Evolutionary conservation across 352 stramenopile genomes (phyloP).

Genomic region (Thalassiosira tumida): DNA sequence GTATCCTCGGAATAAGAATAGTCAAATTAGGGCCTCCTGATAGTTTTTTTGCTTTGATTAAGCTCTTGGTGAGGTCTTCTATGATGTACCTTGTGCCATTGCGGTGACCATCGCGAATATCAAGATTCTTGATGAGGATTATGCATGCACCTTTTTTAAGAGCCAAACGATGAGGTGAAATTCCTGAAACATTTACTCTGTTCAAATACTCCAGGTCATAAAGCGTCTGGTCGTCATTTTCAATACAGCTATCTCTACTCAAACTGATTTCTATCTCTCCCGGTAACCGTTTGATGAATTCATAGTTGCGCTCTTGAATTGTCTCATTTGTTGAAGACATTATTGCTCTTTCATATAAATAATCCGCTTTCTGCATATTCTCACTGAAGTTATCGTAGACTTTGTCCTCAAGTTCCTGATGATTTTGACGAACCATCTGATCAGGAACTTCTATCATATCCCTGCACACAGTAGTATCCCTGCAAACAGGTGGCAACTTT

Average conservation of each 20-base stretch:
- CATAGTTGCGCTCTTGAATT: constrained; percentile 37
- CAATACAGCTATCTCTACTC: constrained; percentile 27
- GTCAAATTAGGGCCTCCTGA: not conserved
- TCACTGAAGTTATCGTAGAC: constrained; percentile 37
- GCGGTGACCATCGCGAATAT: not conserved
- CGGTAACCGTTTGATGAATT: constrained; percentile 36
- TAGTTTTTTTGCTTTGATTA: constrained; percentile 26
- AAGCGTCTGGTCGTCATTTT: constrained; percentile 20
- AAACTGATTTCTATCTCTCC: constrained; percentile 16
- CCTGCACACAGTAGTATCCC: not conserved
- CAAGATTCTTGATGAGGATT: constrained; percentile 25
- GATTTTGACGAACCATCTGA: constrained; percentile 25
- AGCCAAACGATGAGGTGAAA: constrained; percentile 31
- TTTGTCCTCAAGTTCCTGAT: constrained; percentile 20
- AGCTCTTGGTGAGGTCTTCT: not conserved
- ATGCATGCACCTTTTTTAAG: constrained; percentile 35
- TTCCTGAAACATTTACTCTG: constrained; percentile 37
- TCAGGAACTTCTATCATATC: constrained; percentile 46
- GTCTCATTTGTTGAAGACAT: constrained; percentile 39
- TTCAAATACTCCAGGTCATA: constrained; percentile 44
- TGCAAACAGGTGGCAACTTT: not conserved
- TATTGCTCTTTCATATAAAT: constrained; percentile 19
- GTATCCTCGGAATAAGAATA: constrained; percentile 55
- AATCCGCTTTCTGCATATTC: constrained; percentile 20
- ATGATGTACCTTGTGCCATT: constrained; percentile 44